These are phyloP conservation scores for Microdochium nivale DNA, from an alignment of 2,329 filamentous ascomycete genomes.

Conservation along the genomic window DNA sequence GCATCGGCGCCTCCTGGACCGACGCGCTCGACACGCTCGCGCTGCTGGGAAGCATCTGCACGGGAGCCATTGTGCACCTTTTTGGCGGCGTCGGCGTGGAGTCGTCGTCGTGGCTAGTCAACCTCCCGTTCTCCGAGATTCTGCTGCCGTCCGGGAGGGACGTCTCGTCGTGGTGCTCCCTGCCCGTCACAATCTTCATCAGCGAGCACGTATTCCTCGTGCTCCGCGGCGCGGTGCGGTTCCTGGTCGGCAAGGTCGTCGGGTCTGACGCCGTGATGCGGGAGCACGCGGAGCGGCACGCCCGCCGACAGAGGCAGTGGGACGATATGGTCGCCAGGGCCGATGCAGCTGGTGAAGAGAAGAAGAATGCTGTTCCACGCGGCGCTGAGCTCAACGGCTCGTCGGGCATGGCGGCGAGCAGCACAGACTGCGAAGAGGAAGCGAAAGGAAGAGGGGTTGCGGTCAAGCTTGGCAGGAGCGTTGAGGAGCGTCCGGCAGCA, in stretches of 20 bases:
- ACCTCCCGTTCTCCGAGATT: background rate
- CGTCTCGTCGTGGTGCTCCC: conserved; percentile 50
- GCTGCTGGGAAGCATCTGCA: conserved; percentile 66
- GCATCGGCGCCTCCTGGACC: conserved; percentile 62
- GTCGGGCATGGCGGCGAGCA: too few relatives aligned
- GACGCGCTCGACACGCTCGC: conserved; percentile 59
- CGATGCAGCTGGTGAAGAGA: background rate
- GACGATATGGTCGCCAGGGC: conserved; percentile 24
- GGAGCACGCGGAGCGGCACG: conserved; percentile 29
- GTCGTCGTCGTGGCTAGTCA: background rate
- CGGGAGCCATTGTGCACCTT: conserved; percentile 64
- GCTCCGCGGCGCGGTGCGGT: conserved; percentile 35
- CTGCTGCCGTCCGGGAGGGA: conserved; percentile 28
- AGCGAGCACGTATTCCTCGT: conserved; percentile 65
- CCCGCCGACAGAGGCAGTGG: conserved; percentile 24
- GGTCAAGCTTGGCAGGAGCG: background rate
- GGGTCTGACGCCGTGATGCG: conserved; percentile 31
- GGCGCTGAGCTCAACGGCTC: too few relatives aligned
- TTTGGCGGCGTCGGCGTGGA: conserved; percentile 48
- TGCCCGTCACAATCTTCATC: conserved; percentile 63
- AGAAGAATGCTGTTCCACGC: too few relatives aligned
- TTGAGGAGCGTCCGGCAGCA: background rate
- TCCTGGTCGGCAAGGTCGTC: conserved; percentile 21
- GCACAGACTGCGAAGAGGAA: too few relatives aligned
- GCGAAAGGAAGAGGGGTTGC: too few relatives aligned